Base-by-base conservation (phyloP, 768 basidiomycete genomes). In the Dacryopinax primogenitus region DNA sequence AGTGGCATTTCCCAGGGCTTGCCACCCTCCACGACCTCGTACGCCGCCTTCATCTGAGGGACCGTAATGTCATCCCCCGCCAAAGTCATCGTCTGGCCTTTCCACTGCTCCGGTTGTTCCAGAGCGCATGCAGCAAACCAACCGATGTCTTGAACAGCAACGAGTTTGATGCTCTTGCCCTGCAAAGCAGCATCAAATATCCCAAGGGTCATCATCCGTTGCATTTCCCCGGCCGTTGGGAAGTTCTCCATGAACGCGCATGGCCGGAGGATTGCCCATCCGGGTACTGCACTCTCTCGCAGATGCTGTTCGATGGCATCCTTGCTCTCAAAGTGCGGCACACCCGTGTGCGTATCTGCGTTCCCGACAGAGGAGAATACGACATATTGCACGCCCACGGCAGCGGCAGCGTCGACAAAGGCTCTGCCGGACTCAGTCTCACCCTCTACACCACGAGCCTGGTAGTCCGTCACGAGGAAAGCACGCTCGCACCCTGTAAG, bases 271-370 rank as follows among this genome's bases (percentile, higher is more conserved):
- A 74, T 69, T 12, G 69, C 68, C 26, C 69, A 68, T 1, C 37
- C n/a, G 23, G 72, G 33, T 21, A 71, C 70, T 11, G 7, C 23
- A 23, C 66, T 66, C n/a, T 66, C 66, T 44, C 69, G 62, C 2
- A 73, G 64, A n/a, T 68, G 64, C 41, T 71, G 62, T 66, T 73
- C 73, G 51, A 58, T 30, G 36, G 68, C 26, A 21, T 30, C 64
- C 58, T 74, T 74, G 28, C 70, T 69, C 61, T 70, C 63, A 62
- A 73, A 74, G 63, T 74, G 73, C 0, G 73, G 73, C 1, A 74
- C 68, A 33, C 36, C 65, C 12, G 64, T 67, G 0, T 68, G 66
- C 16, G 63, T 66, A 16, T 70, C 70, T 2, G 70, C 72, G 33
- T 61, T 63, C 1, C 61, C 61, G n/a, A 73, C 73, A 47, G 65